These are phyloP conservation scores for Didymella keratinophila DNA, from an alignment of 2,329 filamentous ascomycete genomes.

Conservation along the genomic window DNA sequence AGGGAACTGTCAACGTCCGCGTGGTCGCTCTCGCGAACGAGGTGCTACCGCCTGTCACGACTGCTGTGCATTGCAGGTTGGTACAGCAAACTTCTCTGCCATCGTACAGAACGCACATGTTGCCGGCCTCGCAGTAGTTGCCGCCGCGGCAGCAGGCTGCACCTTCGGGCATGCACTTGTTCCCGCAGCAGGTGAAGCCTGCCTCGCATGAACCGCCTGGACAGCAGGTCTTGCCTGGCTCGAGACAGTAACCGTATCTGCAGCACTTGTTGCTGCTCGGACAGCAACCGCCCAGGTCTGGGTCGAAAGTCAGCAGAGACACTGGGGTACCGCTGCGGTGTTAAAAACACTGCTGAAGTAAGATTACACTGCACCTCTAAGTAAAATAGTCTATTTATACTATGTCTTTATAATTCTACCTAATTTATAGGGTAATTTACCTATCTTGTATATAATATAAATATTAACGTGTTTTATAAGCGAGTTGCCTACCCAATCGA, in stretches of 20 bases:
- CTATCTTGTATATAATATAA: too few species aligned
- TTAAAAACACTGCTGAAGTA: too few species aligned
- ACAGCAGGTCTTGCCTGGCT: slow-evolving; percentile 26
- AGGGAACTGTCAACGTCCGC: background rate
- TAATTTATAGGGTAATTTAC: too few species aligned
- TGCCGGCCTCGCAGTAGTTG: slow-evolving; percentile 27
- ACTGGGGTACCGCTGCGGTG: too few species aligned
- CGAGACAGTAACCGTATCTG: slow-evolving; percentile 28
- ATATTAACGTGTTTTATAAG: too few species aligned
- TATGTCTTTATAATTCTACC: too few species aligned
- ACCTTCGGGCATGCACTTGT: slow-evolving; percentile 23
- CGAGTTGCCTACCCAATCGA: too few species aligned
- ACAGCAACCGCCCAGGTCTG: slow-evolving; percentile 26
- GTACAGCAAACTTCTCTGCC: slow-evolving; percentile 27
- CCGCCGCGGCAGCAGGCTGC: slow-evolving; percentile 23
- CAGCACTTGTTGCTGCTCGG: slow-evolving; percentile 21
- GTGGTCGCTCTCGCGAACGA: slow-evolving; percentile 16
- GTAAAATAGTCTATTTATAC: too few species aligned
- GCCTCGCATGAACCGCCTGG: slow-evolving; percentile 20
- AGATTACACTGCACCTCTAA: too few species aligned
- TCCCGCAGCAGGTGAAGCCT: slow-evolving; percentile 23
- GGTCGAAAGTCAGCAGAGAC: background rate
- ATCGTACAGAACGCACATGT: slow-evolving; percentile 24
- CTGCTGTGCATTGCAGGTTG: slow-evolving; percentile 28
- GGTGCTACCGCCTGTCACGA: slow-evolving; percentile 23